Conservation (phyloP, 345 rosid species). For the Pistacia vera region DNA sequence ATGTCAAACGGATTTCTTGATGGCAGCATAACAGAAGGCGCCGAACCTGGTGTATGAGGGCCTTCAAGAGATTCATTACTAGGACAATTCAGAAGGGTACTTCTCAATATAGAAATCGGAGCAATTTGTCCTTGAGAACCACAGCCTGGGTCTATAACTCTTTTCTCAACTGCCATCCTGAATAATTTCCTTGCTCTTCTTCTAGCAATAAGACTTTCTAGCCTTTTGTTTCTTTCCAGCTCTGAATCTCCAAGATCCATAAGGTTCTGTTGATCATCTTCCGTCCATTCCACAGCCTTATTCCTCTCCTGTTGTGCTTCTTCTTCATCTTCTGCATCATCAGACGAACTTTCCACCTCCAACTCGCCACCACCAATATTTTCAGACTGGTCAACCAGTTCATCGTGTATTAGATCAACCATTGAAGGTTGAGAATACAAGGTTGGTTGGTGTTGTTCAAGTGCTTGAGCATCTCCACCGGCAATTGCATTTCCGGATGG, state of each 20-base stretch:
- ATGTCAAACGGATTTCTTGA: slow-evolving; percentile 77
- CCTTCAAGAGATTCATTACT: slow-evolving; percentile 29
- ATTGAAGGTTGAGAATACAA: slow-evolving; percentile 10
- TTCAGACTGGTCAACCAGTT: slow-evolving; percentile 21
- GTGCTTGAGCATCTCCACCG: slow-evolving; percentile 21
- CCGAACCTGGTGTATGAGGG: slow-evolving; percentile 67
- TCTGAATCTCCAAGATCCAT: slow-evolving; percentile 88
- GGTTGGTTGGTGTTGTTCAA: not conserved
- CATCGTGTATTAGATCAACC: slow-evolving; percentile 7
- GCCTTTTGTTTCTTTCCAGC: slow-evolving; percentile 76
- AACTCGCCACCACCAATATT: slow-evolving; percentile 27
- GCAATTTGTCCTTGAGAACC: slow-evolving; percentile 37
- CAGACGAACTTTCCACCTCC: slow-evolving; percentile 46
- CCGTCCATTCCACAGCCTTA: slow-evolving; percentile 72
- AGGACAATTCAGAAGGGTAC: slow-evolving; percentile 35
- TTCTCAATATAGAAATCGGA: slow-evolving; percentile 44
- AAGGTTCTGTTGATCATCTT: slow-evolving; percentile 78
- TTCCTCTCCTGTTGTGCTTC: slow-evolving; percentile 34
- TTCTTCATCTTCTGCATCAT: slow-evolving; percentile 46
- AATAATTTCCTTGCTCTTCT: slow-evolving; percentile 62
- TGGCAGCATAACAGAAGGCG: slow-evolving; percentile 76
- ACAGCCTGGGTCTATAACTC: slow-evolving; percentile 32
- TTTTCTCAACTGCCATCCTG: slow-evolving; percentile 48
- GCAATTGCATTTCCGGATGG: slow-evolving; percentile 13
- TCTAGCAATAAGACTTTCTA: slow-evolving; percentile 74